Evolutionary conservation across 495 filamentous ascomycete species (phyloP).

Genomic region (Trichoderma reesei): DNA sequence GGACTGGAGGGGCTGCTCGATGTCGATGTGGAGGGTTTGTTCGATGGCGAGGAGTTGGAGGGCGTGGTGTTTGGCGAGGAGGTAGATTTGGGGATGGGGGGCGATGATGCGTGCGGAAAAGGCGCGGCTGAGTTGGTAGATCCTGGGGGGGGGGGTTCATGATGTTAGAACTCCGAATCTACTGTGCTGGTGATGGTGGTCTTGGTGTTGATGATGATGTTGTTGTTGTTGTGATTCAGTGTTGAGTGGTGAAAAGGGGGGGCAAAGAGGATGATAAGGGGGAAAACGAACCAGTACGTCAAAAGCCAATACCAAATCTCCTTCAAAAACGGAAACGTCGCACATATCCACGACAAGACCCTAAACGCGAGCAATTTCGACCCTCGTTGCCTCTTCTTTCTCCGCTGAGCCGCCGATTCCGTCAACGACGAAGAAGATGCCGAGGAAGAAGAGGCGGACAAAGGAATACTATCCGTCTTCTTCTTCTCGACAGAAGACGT

Average conservation of each 20-base stretch:
- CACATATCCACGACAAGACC: neutral
- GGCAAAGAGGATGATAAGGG: neutral
- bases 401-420: neutral
- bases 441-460: too few species aligned
- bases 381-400: neutral
- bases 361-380: neutral
- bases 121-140: neutral
- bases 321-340: neutral
- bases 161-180: neutral
- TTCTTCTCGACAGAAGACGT: neutral
- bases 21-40: neutral
- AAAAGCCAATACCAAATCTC: constrained; percentile 3
- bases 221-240: neutral
- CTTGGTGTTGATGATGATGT: too few species aligned
- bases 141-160: neutral
- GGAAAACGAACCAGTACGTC: neutral
- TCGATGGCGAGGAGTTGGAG: neutral
- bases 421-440: too few species aligned
- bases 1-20: neutral
- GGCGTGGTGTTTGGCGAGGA: neutral
- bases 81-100: neutral
- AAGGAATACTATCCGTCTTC: too few species aligned
- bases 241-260: too few species aligned
- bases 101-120: neutral
- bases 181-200: too few species aligned